These are phyloP conservation scores for Solanum stenotomum DNA, from an alignment of 257 asterid species.

Conservation along the genomic window DNA sequence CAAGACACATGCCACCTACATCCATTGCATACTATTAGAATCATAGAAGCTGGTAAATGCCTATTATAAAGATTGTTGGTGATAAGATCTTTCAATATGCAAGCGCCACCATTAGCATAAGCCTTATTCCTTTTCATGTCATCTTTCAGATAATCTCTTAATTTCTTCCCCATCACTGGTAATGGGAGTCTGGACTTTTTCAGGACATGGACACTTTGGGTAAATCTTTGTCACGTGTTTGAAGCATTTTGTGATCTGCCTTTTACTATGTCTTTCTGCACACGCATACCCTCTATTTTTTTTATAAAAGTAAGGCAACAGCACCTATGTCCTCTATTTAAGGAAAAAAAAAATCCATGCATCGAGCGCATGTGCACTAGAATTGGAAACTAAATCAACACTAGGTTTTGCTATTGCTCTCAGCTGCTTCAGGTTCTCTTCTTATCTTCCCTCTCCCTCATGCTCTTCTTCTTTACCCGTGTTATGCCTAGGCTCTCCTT, in stretches of 20 bases:
- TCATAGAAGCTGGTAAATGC: background rate
- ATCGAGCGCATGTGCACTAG: background rate
- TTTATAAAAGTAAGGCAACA: background rate
- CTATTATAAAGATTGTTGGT: background rate
- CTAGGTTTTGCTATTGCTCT: background rate
- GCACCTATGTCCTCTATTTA: background rate
- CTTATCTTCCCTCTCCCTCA: background rate
- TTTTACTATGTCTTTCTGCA: background rate
- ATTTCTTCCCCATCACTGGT: background rate
- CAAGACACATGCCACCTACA: slow-evolving; percentile 86
- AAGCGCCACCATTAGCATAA: background rate
- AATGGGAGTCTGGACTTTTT: background rate
- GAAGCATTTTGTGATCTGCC: background rate
- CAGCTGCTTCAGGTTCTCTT: background rate
- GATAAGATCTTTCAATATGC: background rate
- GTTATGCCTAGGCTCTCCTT: background rate
- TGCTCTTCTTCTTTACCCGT: background rate
- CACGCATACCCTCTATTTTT: background rate
- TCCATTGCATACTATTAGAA: slow-evolving; percentile 9
- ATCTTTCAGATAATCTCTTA: background rate
- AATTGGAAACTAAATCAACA: background rate
- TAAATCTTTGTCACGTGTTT: background rate
- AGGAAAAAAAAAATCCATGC: background rate
- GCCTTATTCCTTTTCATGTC: background rate
- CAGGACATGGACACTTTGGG: background rate